Percentiles rank a stretch among this genome's conserved stretches.
Conservation (phyloP, 176 grass and related monocot genomes). For the Miscanthus lutarioriparius region DNA sequence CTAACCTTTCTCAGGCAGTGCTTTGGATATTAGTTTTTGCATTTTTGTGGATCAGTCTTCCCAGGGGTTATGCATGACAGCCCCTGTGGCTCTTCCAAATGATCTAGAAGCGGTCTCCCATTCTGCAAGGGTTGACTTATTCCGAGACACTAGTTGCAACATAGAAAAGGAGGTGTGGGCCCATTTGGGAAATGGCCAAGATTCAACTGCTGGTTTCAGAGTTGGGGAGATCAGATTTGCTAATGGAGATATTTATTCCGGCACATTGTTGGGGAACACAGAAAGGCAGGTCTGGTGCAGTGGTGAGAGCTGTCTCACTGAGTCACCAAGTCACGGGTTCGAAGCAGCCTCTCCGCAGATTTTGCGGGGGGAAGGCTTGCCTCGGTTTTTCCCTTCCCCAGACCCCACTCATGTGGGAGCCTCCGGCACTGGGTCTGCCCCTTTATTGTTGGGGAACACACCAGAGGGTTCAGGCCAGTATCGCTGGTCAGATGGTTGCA, state of each 20-base stretch:
- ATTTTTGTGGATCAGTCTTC: not conserved
- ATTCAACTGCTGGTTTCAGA: constrained; percentile 51
- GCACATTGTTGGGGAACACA: constrained; percentile 65
- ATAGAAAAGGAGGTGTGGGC: constrained; percentile 46
- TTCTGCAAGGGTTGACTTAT: constrained; percentile 53
- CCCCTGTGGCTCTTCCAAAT: constrained; percentile 58
- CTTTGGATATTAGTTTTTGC: not conserved
- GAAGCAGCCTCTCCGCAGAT: no score
- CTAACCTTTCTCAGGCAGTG: constrained; percentile 24
- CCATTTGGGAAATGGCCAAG: constrained; percentile 51
- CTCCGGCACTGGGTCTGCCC: no score
- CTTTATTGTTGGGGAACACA: constrained; percentile 59
- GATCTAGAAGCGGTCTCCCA: constrained; percentile 50
- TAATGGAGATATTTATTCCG: constrained; percentile 70
- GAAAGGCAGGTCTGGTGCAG: no score
- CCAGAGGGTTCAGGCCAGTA: constrained; percentile 77
- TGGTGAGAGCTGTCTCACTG: no score
- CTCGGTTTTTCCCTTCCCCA: no score
- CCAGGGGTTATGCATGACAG: constrained; percentile 75
- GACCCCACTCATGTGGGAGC: no score
- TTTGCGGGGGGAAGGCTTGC: no score
- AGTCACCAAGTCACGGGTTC: no score
- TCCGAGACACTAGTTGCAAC: constrained; percentile 52
- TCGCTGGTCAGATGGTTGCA: constrained; percentile 73
- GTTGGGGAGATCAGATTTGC: constrained; percentile 59